Conservation (phyloP, 495 filamentous ascomycete genomes). For the Aspergillus biplanus region DNA sequence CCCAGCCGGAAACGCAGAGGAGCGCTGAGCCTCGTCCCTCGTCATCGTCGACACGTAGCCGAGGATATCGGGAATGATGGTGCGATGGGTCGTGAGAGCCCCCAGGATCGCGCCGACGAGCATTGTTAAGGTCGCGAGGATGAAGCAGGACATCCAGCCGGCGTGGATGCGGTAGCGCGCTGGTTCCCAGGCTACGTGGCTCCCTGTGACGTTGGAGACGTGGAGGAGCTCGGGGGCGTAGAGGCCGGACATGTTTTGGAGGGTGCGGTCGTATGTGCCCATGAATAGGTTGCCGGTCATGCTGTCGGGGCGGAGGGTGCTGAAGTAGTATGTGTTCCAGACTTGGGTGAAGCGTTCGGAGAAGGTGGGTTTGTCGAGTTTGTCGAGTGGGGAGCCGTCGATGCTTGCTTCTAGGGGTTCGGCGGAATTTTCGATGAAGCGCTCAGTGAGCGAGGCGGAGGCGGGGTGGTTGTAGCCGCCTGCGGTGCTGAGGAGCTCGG, state of each 20-base stretch:
- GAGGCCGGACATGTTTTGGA: too few species aligned
- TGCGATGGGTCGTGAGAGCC: not conserved
- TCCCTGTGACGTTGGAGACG: not conserved
- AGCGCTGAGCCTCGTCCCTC: not conserved
- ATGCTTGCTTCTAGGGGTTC: not conserved
- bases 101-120: not conserved
- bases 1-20: constrained; percentile 3
- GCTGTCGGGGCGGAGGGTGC: not conserved
- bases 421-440: constrained; percentile 1
- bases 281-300: constrained; percentile 1
- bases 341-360: constrained; percentile 6
- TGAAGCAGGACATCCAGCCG: constrained; percentile 5
- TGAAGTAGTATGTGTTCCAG: not conserved
- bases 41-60: constrained; percentile 16
- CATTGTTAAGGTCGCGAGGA: not conserved
- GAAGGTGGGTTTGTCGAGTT: not conserved
- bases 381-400: not conserved
- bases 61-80: constrained; percentile 14
- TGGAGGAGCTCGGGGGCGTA: too few species aligned
- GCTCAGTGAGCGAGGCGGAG: not conserved
- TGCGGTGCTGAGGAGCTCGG: not conserved
- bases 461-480: not conserved
- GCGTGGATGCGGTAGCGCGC: not conserved
- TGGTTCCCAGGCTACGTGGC: not conserved
- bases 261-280: not conserved